These are phyloP conservation scores for Euphrasia arctica DNA, from an alignment of 305 asterid species.

Conservation along the genomic window DNA sequence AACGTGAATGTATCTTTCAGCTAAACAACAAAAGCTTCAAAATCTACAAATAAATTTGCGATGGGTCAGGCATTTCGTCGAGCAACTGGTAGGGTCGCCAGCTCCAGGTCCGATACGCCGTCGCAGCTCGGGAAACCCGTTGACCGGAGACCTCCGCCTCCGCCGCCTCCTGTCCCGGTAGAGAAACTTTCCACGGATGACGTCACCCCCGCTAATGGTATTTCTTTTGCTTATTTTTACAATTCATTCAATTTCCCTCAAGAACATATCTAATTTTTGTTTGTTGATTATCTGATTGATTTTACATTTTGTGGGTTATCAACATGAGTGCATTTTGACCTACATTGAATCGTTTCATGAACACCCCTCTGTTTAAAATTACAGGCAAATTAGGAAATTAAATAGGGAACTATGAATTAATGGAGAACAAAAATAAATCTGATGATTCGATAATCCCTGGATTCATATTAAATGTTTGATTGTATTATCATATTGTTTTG, in stretches of 20 bases:
- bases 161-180: constrained; percentile 26
- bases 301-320: constrained; percentile 6
- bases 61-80: constrained; percentile 99
- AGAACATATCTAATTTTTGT: neutral
- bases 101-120: constrained; percentile 42
- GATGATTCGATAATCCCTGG: neutral
- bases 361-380: no score
- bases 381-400: neutral
- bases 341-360: neutral
- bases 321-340: neutral
- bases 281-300: neutral
- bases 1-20: neutral
- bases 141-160: constrained; percentile 33
- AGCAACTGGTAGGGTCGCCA: constrained; percentile 70
- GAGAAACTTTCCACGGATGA: constrained; percentile 33
- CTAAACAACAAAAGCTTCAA: constrained; percentile 2
- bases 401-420: no score
- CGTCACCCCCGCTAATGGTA: constrained; percentile 43
- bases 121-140: constrained; percentile 51
- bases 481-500: neutral
- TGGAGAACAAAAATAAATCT: no score
- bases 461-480: neutral
- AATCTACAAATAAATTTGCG: constrained; percentile 8
- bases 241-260: constrained; percentile 9
- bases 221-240: constrained; percentile 7